phyloP scores from a whole-genome alignment of 371 early-diverging fungal genomes.

The Mucor ambiguus region DNA sequence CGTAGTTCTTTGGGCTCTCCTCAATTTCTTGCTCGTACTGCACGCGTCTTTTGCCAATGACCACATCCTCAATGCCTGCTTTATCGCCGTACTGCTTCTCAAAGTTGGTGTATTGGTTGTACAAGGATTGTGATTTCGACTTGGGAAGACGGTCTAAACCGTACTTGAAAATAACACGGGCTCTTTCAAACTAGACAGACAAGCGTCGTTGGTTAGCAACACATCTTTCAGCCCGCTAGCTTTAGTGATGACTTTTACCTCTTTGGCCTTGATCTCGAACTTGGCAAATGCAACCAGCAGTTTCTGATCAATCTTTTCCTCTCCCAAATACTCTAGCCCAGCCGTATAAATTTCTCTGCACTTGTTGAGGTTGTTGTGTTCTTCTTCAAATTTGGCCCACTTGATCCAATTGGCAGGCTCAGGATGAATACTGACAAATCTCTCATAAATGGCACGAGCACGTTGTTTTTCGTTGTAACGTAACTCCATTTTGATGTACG shows the following conservation, averaged over 20 bases:
- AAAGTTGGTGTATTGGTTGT: constrained; percentile 92
- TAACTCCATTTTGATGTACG: constrained; percentile 93
- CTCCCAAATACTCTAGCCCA: constrained; percentile 89
- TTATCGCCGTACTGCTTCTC: constrained; percentile 94
- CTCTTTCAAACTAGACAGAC: constrained; percentile 75
- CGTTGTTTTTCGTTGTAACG: constrained; percentile 86
- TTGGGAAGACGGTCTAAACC: constrained; percentile 88
- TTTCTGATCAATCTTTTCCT: constrained; percentile 88
- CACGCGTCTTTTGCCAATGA: constrained; percentile 82
- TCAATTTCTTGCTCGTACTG: constrained; percentile 89
- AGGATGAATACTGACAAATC: constrained; percentile 90
- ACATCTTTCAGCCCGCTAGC: not conserved
- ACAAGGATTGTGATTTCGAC: constrained; percentile 80
- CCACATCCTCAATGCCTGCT: constrained; percentile 89
- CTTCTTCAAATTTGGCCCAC: constrained; percentile 96
- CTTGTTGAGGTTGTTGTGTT: constrained; percentile 70
- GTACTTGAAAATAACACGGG: constrained; percentile 94
- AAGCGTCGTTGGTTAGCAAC: not conserved
- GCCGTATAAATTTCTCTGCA: constrained; percentile 85
- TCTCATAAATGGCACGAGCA: constrained; percentile 79
- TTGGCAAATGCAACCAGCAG: constrained; percentile 94
- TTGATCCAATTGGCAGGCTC: constrained; percentile 95
- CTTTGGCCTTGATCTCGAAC: constrained; percentile 88
- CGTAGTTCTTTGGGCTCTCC: constrained; percentile 86
- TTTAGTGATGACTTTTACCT: constrained; percentile 43